Base-by-base conservation (phyloP, 768 basidiomycete genomes). In the Pleurotus sapidus region DNA sequence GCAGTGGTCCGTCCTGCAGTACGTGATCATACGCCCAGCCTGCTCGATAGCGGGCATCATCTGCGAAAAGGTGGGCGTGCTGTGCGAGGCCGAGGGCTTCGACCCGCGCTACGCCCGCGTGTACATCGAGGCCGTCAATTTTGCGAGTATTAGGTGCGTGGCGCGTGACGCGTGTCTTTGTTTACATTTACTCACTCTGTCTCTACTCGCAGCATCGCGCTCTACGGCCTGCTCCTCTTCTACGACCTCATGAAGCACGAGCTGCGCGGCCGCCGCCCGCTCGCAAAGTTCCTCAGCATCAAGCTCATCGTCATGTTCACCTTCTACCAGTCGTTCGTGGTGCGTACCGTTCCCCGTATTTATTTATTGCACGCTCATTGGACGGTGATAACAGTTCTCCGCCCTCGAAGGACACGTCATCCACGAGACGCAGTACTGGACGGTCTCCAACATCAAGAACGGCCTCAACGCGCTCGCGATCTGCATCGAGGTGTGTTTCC, bases 291-390 rank as follows among this genome's bases (percentile, higher is more conserved):
- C 69, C 67, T 95, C 59, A 74, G 84, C 2, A 94, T 96, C 75
- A 95, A 95, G 70, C 72, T 91, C 37, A 89, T 93, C 49, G 88
- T 93, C 43, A 86, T 93, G 83, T 85, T 89, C 68, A 93, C 92
- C 0, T 95, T 91, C 70, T 95, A 95, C 68, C 94, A 95, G 65
- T 77, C 81, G 1, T 88, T 93, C 63, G 70, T 91, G 49, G 86
- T 89, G 64, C 50, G 86, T 73, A 20, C n/a, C 27, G 8, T 17
- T 53, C 43, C 17, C n/a, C n/a, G n/a, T n/a, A n/a, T n/a, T n/a
- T n/a, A n/a, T n/a, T n/a, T n/a, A n/a, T n/a, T n/a, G n/a, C n/a
- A 14, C 15, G 42, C 42, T 11, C 20, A 6, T 5, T 12, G 42
- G n/a, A 20, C n/a, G n/a, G 42, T 6, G 12, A 9, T 2, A 11